phyloP scores from a whole-genome alignment of 2,329 filamentous ascomycete genomes.

The Pyrenophora seminiperda region DNA sequence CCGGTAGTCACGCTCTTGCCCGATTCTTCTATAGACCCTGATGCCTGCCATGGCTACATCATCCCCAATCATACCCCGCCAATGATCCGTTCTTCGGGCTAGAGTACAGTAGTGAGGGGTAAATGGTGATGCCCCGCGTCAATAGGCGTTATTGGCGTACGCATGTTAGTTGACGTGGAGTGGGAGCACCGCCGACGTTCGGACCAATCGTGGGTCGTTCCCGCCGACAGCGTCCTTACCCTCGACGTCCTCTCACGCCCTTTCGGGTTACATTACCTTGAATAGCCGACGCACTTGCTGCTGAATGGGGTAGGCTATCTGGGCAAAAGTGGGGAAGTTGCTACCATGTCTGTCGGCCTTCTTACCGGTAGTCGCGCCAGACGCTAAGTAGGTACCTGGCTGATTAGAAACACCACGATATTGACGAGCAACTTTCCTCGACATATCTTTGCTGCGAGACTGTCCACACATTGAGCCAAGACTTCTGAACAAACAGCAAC shows the following conservation, averaged over 20 bases:
- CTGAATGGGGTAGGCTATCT: conserved; percentile 13
- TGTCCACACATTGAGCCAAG: neutral
- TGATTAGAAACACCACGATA: too few relatives aligned
- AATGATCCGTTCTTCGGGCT: conserved; percentile 6
- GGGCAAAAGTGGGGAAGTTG: conserved; percentile 28
- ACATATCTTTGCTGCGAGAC: neutral
- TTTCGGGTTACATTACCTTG: conserved; percentile 3
- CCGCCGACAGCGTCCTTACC: conserved; percentile 6
- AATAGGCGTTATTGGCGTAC: too few relatives aligned
- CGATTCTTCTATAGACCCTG: neutral
- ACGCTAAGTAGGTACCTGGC: too few relatives aligned
- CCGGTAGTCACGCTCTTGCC: neutral
- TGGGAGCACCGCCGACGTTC: conserved; percentile 17
- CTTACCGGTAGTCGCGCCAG: too few relatives aligned
- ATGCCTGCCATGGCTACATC: conserved; percentile 1
- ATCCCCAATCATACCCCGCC: conserved; percentile 12
- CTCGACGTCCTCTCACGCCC: neutral
- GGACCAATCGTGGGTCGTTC: conserved; percentile 15
- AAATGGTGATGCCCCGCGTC: conserved; percentile 17
- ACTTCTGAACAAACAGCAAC: neutral
- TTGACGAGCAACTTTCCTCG: neutral
- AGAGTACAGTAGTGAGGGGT: conserved; percentile 22
- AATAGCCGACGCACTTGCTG: conserved; percentile 12
- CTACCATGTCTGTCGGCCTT: neutral
- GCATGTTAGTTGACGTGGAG: conserved; percentile 14